Evolutionary conservation across 2,329 filamentous ascomycete genomes (phyloP).

Genomic region (Paecilomyces variotii): DNA sequence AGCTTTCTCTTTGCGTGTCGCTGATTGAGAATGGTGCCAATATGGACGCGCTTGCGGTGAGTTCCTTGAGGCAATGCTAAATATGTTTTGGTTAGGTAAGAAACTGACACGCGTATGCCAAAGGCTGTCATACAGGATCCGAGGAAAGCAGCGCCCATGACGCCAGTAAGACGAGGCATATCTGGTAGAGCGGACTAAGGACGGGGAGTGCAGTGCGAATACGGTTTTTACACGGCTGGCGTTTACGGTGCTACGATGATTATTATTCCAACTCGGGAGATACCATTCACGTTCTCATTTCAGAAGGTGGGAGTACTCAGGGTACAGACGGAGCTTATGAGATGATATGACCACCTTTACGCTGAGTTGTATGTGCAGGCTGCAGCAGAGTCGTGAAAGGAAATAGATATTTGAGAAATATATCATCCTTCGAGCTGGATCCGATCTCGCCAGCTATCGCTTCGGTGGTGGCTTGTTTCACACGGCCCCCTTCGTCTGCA

Average conservation of each 20-base stretch:
- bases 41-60: slow-evolving; percentile 85
- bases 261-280: background rate
- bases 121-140: slow-evolving; percentile 42
- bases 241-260: slow-evolving; percentile 9
- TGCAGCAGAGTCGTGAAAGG: background rate
- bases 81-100: background rate
- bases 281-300: background rate
- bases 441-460: slow-evolving; percentile 37
- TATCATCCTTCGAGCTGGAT: slow-evolving; percentile 15
- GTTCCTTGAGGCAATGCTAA: slow-evolving; percentile 28
- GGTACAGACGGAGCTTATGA: background rate
- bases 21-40: slow-evolving; percentile 97
- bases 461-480: slow-evolving; percentile 55
- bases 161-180: slow-evolving; percentile 17
- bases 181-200: slow-evolving; percentile 11
- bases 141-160: slow-evolving; percentile 26
- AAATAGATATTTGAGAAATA: background rate
- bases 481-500: slow-evolving; percentile 48
- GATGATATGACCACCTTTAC: background rate
- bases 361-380: background rate
- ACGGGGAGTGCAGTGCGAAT: background rate
- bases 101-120: slow-evolving; percentile 5
- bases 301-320: too few relatives aligned
- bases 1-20: slow-evolving; percentile 89
- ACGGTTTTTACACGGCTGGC: slow-evolving; percentile 2